phyloP scores from a whole-genome alignment of 257 asterid species.

The Nicotiana attenuata region DNA sequence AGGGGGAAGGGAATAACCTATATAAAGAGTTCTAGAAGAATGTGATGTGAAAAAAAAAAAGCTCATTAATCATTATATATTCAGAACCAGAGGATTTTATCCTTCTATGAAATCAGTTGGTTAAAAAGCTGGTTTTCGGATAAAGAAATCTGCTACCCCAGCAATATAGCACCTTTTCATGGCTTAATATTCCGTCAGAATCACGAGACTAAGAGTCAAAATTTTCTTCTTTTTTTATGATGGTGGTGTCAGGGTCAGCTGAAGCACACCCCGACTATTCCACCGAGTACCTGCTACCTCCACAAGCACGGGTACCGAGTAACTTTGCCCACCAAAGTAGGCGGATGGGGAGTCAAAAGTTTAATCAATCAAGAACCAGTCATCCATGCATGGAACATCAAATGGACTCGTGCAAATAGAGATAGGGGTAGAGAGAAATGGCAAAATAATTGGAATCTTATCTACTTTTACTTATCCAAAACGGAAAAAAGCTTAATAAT shows the following conservation, averaged over 20 bases:
- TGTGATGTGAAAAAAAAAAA: not conserved
- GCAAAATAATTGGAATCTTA: conserved; percentile 8
- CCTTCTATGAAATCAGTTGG: not conserved
- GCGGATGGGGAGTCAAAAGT: not conserved
- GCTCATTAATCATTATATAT: not conserved
- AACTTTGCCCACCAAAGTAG: too few species aligned
- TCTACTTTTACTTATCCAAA: conserved; percentile 13
- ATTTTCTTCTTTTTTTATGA: too few species aligned
- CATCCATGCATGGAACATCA: not conserved
- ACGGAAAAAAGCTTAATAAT: not conserved
- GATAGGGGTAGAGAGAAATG: not conserved
- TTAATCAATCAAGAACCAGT: not conserved
- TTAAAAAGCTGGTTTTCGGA: not conserved
- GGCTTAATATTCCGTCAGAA: not conserved
- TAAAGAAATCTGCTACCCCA: not conserved
- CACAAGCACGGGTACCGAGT: not conserved
- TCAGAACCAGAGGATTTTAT: not conserved
- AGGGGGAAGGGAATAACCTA: not conserved
- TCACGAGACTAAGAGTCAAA: not conserved
- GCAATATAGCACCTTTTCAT: not conserved
- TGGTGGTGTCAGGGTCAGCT: too few species aligned
- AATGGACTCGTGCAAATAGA: not conserved
- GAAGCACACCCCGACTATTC: too few species aligned
- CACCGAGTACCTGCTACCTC: too few species aligned
- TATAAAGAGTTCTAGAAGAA: not conserved